phyloP scores from a whole-genome alignment of 495 filamentous ascomycete genomes.

The Penicillium taxi region DNA sequence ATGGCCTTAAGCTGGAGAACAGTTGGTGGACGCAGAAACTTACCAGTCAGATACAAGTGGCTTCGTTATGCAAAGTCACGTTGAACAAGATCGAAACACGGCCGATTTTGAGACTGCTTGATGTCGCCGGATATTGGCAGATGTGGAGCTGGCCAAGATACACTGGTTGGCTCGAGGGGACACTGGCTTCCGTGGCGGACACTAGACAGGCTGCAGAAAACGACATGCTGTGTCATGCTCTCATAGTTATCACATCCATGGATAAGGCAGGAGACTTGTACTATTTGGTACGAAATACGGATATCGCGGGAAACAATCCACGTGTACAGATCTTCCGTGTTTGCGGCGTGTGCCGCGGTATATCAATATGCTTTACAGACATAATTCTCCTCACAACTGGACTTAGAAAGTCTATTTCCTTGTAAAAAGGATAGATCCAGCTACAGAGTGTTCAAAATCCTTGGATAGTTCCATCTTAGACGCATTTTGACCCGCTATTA shows the following conservation, averaged over 20 bases:
- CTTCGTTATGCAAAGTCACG: slow-evolving; percentile 9
- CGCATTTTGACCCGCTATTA: no score
- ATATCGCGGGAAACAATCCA: slow-evolving; percentile 13
- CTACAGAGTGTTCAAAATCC: no score
- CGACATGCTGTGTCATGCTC: slow-evolving; percentile 13
- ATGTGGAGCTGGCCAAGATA: slow-evolving; percentile 5
- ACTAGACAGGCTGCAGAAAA: slow-evolving; percentile 9
- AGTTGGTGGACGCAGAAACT: slow-evolving; percentile 9
- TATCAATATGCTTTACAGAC: no score
- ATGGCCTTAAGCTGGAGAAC: slow-evolving; percentile 12
- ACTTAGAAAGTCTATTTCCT: no score
- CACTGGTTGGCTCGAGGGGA: slow-evolving; percentile 11
- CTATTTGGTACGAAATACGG: no score
- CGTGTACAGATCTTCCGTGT: slow-evolving; percentile 13
- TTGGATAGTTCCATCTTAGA: neutral
- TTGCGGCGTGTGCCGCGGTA: slow-evolving; percentile 2
- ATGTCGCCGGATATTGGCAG: slow-evolving; percentile 18
- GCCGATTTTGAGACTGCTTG: slow-evolving; percentile 12
- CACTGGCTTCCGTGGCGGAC: slow-evolving; percentile 6
- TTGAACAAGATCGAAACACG: slow-evolving; percentile 15
- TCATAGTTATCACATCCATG: slow-evolving; percentile 4
- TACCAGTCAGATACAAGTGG: neutral
- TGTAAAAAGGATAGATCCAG: no score
- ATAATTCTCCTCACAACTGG: no score
- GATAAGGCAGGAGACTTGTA: slow-evolving; percentile 12